phyloP scores from a whole-genome alignment of 2,329 filamentous ascomycete genomes.

The Hypoxylon sp. region DNA sequence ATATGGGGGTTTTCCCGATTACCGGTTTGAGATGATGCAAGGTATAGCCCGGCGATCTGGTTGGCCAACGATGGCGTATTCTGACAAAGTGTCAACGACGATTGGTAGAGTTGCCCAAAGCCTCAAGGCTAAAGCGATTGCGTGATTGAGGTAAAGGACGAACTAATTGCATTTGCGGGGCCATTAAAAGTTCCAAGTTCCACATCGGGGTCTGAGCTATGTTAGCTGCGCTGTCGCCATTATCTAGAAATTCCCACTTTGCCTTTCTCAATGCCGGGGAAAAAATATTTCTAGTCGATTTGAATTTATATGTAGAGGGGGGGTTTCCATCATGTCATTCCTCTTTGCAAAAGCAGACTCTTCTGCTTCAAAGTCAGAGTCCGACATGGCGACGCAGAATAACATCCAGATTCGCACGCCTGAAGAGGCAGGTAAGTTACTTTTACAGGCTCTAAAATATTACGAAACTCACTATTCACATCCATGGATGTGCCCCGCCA shows the following conservation, averaged over 20 bases:
- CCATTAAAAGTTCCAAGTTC: slow-evolving; percentile 45
- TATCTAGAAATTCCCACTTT: slow-evolving; percentile 41
- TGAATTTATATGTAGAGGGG: slow-evolving; percentile 39
- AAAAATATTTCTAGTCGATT: slow-evolving; percentile 43
- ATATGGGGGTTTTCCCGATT: slow-evolving; percentile 45
- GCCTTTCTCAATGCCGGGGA: slow-evolving; percentile 44
- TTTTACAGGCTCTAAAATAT: slow-evolving; percentile 10
- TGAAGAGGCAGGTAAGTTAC: slow-evolving; percentile 72
- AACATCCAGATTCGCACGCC: slow-evolving; percentile 68
- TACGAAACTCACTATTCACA: slow-evolving; percentile 1
- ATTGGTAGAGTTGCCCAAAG: slow-evolving; percentile 47
- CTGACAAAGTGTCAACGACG: slow-evolving; percentile 49
- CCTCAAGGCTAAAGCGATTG: slow-evolving; percentile 49
- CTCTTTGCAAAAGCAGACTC: slow-evolving; percentile 55
- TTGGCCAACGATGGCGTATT: slow-evolving; percentile 47
- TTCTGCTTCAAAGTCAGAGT: slow-evolving; percentile 51
- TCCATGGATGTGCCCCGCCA: slow-evolving; percentile 33
- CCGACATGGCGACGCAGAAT: slow-evolving; percentile 54
- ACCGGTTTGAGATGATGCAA: slow-evolving; percentile 51
- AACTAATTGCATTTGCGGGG: slow-evolving; percentile 46
- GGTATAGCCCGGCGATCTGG: slow-evolving; percentile 35
- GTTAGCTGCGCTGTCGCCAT: slow-evolving; percentile 45
- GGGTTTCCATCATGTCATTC: slow-evolving; percentile 52
- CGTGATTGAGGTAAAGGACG: slow-evolving; percentile 50
- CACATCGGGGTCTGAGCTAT: slow-evolving; percentile 42